These are phyloP conservation scores for Boletus nobilissimus DNA, from an alignment of 1,284 basidiomycete genomes.

Conservation along the genomic window DNA sequence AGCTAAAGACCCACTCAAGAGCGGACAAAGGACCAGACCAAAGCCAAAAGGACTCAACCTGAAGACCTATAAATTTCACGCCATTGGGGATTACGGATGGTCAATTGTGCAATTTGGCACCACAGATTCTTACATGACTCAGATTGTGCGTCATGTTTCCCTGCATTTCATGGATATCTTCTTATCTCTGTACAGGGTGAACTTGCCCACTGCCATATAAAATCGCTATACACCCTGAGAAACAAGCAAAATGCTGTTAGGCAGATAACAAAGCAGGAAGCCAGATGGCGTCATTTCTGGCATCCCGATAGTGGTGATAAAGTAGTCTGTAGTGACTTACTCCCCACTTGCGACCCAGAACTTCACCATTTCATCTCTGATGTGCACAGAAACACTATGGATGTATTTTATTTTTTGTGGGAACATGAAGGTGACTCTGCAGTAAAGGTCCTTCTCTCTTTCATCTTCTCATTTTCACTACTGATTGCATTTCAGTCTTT, in stretches of 20 bases:
- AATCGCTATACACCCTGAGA: conserved; percentile 41
- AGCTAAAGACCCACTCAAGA: neutral
- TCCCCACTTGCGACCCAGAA: neutral
- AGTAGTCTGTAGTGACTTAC: neutral
- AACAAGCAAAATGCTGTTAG: conserved; percentile 42
- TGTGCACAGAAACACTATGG: neutral
- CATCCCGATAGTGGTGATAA: too few species aligned
- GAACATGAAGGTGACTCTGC: conserved; percentile 10
- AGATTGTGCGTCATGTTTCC: conserved; percentile 27
- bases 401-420: conserved; percentile 14
- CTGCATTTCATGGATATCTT: too few species aligned
- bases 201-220: conserved; percentile 46
- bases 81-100: conserved; percentile 47
- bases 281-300: conserved; percentile 9
- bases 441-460: conserved; percentile 17
- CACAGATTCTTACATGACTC: conserved; percentile 1
- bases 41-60: conserved; percentile 21
- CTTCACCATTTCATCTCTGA: conserved; percentile 23
- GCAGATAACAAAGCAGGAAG: conserved; percentile 40
- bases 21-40: neutral
- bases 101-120: conserved; percentile 41
- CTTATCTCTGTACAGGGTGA: too few species aligned
- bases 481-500: conserved; percentile 17
- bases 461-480: neutral
- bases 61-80: conserved; percentile 47